A percentile compares a stretch with the other conserved stretches of the same genome.
Evolutionary conservation across 495 filamentous ascomycete genomes (phyloP).

Genomic region (Penicillium coffeae): DNA sequence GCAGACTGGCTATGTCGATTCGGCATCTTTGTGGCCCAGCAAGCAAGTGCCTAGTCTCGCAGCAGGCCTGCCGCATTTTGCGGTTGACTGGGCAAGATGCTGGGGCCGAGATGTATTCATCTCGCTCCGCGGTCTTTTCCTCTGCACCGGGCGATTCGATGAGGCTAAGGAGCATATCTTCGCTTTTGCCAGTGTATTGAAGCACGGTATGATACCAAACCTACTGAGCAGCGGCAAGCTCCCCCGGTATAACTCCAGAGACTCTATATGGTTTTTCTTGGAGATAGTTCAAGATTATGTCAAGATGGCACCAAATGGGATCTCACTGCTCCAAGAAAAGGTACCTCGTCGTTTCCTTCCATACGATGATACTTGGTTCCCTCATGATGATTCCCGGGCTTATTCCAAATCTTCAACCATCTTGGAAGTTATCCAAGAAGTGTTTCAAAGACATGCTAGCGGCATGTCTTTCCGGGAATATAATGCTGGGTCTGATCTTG

Average conservation of each 20-base stretch:
- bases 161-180: conserved; percentile 92
- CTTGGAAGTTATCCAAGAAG: conserved; percentile 87
- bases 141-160: conserved; percentile 80
- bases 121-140: conserved; percentile 81
- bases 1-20: conserved; percentile 81
- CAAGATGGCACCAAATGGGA: conserved; percentile 74
- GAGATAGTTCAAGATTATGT: conserved; percentile 94
- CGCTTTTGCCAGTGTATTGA: conserved; percentile 93
- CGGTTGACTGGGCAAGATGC: conserved; percentile 88
- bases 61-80: conserved; percentile 92
- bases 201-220: conserved; percentile 99
- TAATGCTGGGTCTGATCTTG: conserved; percentile 81
- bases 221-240: conserved; percentile 77
- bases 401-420: conserved; percentile 80
- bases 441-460: conserved; percentile 81
- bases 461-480: conserved; percentile 92
- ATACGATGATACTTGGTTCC: conserved; percentile 92
- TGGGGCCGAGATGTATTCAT: conserved; percentile 99
- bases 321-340: conserved; percentile 68
- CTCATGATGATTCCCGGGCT: conserved; percentile 71
- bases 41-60: conserved; percentile 83
- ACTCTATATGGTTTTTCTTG: conserved; percentile 96
- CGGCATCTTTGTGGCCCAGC: conserved; percentile 82
- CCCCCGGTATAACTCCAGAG: conserved; percentile 95
- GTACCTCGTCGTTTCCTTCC: conserved; percentile 87